A percentile compares a stretch with the other conserved stretches of the same genome.
These are phyloP conservation scores for Apiospora saccharicola DNA, from an alignment of 2,329 filamentous ascomycete genomes.

Conservation along the genomic window DNA sequence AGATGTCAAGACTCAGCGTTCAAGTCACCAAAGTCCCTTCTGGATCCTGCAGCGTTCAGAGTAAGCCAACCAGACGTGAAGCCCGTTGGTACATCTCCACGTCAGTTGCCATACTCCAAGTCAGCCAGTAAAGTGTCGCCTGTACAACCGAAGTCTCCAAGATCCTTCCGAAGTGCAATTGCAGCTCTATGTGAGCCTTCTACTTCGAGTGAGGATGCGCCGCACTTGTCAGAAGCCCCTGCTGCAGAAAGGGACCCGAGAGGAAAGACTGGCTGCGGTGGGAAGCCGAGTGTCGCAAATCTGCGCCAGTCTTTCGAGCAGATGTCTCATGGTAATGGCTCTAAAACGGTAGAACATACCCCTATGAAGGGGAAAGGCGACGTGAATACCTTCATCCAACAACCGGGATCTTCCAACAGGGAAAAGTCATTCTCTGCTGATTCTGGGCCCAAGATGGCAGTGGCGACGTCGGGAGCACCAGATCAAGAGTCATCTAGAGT, in stretches of 20 bases:
- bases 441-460: background rate
- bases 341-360: background rate
- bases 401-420: background rate
- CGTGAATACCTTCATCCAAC: background rate
- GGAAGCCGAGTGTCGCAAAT: conserved; percentile 44
- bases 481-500: background rate
- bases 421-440: background rate
- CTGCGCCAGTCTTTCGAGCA: conserved; percentile 45
- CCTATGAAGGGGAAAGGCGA: background rate
- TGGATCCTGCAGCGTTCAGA: conserved; percentile 23
- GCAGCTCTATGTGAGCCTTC: conserved; percentile 1
- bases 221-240: background rate
- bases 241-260: background rate
- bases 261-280: conserved; percentile 26
- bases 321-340: conserved; percentile 13
- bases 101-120: conserved; percentile 26
- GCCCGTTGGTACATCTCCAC: conserved; percentile 24
- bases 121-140: conserved; percentile 24
- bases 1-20: conserved; percentile 30
- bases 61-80: conserved; percentile 14
- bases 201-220: conserved; percentile 16
- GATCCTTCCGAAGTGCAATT: background rate
- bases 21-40: conserved; percentile 24
- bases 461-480: background rate
- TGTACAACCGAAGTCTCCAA: background rate